Conservation (phyloP, 2,329 filamentous ascomycete species). For the Colletotrichum cuscutae region DNA sequence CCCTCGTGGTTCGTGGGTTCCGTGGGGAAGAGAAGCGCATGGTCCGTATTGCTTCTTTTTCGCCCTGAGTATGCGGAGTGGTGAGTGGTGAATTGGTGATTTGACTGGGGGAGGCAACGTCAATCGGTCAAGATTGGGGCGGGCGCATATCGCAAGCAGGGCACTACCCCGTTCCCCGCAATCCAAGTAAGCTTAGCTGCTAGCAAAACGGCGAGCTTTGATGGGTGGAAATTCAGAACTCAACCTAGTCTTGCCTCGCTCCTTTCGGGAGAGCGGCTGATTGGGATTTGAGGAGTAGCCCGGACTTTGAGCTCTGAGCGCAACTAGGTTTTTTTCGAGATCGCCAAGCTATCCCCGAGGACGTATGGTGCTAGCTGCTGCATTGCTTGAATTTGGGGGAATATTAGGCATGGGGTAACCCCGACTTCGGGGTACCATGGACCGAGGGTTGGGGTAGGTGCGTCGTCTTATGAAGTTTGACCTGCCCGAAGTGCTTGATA, state of each 20-base stretch:
- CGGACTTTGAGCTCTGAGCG: background rate
- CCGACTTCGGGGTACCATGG: constrained; percentile 16
- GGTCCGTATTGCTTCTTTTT: background rate
- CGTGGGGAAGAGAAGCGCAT: background rate
- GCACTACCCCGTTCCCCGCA: constrained; percentile 14
- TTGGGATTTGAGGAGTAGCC: background rate
- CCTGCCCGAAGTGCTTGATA: background rate
- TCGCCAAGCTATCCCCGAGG: constrained; percentile 13
- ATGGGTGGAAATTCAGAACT: constrained; percentile 20
- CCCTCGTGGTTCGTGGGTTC: background rate
- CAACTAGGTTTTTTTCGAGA: constrained; percentile 8
- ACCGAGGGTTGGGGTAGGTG: constrained; percentile 7
- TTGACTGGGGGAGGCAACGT: background rate
- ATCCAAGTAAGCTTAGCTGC: background rate
- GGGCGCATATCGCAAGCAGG: constrained; percentile 7
- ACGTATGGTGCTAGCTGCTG: background rate
- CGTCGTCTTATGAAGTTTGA: background rate
- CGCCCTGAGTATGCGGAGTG: background rate
- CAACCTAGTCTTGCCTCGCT: background rate
- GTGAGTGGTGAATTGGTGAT: background rate
- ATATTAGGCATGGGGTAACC: background rate
- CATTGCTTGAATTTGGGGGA: background rate
- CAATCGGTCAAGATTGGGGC: background rate
- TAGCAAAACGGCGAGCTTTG: constrained; percentile 7
- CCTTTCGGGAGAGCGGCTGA: constrained; percentile 16